A percentile compares a stretch with the other conserved stretches of the same genome.
These are phyloP conservation scores for Apiospora pterosperma DNA, from an alignment of 2,329 filamentous ascomycete genomes.

Conservation along the genomic window DNA sequence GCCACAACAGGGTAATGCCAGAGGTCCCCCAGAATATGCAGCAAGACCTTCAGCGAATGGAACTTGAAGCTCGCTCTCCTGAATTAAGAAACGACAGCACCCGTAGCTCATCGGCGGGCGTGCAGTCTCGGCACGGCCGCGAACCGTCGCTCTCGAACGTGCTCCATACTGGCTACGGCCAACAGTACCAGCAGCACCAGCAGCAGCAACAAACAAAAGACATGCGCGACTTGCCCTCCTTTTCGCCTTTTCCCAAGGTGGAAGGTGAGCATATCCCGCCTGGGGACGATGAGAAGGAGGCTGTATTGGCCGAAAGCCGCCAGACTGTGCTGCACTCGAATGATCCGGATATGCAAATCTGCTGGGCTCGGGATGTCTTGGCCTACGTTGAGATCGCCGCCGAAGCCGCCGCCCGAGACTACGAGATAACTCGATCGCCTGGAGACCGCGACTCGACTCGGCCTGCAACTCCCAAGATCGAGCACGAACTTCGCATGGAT, in stretches of 20 bases:
- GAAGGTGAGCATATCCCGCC: slow-evolving; percentile 85
- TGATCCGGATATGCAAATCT: slow-evolving; percentile 92
- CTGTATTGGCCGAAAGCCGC: slow-evolving; percentile 80
- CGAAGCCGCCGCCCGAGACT: slow-evolving; percentile 70
- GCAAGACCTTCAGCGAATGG: slow-evolving; percentile 86
- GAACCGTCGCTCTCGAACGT: slow-evolving; percentile 41
- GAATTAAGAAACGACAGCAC: slow-evolving; percentile 30
- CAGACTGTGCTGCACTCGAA: slow-evolving; percentile 85
- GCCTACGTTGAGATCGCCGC: slow-evolving; percentile 82
- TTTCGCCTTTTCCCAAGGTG: slow-evolving; percentile 89
- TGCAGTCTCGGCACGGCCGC: slow-evolving; percentile 32
- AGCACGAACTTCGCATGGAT: slow-evolving; percentile 84
- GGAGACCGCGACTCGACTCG: slow-evolving; percentile 45
- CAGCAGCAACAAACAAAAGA: slow-evolving; percentile 19
- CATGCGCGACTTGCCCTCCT: slow-evolving; percentile 62
- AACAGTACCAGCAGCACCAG: slow-evolving; percentile 25
- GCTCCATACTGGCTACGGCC: slow-evolving; percentile 29
- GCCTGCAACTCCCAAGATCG: slow-evolving; percentile 76
- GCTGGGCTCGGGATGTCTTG: slow-evolving; percentile 92
- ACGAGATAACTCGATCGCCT: slow-evolving; percentile 29
- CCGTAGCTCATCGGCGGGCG: slow-evolving; percentile 20
- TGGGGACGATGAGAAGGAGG: slow-evolving; percentile 91
- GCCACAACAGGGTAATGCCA: slow-evolving; percentile 72
- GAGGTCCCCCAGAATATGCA: slow-evolving; percentile 97
- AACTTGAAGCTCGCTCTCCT: slow-evolving; percentile 67